These are phyloP conservation scores for Lepidium aucheri DNA, from an alignment of 345 rosid species.

Conservation along the genomic window DNA sequence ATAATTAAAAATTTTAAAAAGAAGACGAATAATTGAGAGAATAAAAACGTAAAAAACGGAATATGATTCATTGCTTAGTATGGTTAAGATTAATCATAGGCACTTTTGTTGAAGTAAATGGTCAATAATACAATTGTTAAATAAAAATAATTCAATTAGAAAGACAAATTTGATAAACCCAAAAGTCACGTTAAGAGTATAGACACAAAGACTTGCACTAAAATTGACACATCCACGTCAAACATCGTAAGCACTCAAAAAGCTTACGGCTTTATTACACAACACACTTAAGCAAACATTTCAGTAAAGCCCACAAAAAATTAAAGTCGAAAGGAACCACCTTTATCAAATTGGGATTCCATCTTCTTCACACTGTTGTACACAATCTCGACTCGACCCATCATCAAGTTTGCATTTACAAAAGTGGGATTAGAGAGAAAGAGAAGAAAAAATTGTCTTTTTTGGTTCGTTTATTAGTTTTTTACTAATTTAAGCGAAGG, in stretches of 20 bases:
- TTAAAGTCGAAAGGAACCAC: not conserved
- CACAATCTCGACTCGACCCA: constrained; percentile 17
- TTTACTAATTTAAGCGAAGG: not conserved
- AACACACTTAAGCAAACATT: not conserved
- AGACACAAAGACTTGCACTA: not conserved
- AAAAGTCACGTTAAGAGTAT: not conserved
- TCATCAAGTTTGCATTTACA: constrained; percentile 4
- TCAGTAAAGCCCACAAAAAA: constrained; percentile 5
- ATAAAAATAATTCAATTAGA: not conserved
- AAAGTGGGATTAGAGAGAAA: constrained; percentile 13
- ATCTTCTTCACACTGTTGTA: not conserved
- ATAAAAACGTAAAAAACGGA: not conserved
- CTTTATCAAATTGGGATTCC: not conserved
- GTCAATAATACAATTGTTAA: not conserved
- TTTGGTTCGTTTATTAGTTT: not conserved
- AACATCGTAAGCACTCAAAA: constrained; percentile 6
- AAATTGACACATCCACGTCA: constrained; percentile 11
- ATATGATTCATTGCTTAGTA: constrained; percentile 8
- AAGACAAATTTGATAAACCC: not conserved
- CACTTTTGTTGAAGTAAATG: not conserved
- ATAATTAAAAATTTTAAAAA: no score
- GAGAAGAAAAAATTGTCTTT: constrained; percentile 18
- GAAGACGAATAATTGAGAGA: not conserved
- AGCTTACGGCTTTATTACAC: constrained; percentile 13
- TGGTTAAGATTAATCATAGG: not conserved